A percentile compares a stretch with the other conserved stretches of the same genome.
These are phyloP conservation scores for Hypoxylon fragiforme DNA, from an alignment of 495 filamentous ascomycete species.

Conservation along the genomic window DNA sequence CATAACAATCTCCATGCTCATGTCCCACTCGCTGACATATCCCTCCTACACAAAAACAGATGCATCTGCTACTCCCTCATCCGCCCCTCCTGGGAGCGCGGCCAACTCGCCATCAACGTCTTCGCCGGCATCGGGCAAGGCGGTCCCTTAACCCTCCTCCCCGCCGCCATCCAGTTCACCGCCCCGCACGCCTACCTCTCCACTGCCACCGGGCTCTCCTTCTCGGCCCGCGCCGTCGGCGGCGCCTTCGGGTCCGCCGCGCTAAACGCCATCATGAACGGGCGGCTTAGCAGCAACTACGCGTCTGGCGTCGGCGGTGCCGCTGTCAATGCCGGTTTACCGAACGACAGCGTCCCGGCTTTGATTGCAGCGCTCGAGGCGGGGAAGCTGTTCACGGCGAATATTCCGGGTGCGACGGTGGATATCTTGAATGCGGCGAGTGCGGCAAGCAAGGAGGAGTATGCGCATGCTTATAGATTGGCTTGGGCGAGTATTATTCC, in stretches of 20 bases:
- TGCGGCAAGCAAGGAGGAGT: slow-evolving; percentile 45
- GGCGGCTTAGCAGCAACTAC: slow-evolving; percentile 46
- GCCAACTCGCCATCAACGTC: slow-evolving; percentile 54
- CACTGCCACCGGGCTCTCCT: slow-evolving; percentile 58
- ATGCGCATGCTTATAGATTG: slow-evolving; percentile 50
- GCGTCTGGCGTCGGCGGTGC: slow-evolving; percentile 41
- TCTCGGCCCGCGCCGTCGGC: slow-evolving; percentile 57
- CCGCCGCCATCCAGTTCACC: slow-evolving; percentile 57
- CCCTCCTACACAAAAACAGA: too few relatives aligned
- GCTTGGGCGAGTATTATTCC: slow-evolving; percentile 58
- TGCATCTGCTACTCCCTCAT: slow-evolving; percentile 54
- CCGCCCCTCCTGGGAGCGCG: slow-evolving; percentile 47
- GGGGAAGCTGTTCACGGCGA: slow-evolving; percentile 33
- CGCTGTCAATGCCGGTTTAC: slow-evolving; percentile 48
- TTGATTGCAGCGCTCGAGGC: slow-evolving; percentile 42
- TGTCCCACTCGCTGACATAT: slow-evolving; percentile 3
- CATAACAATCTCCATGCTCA: not conserved
- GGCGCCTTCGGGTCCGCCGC: slow-evolving; percentile 59
- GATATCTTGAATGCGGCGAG: slow-evolving; percentile 43
- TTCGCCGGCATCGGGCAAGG: slow-evolving; percentile 55
- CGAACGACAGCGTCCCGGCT: slow-evolving; percentile 39
- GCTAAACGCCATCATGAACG: slow-evolving; percentile 58
- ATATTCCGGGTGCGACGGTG: slow-evolving; percentile 41
- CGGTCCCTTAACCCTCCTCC: slow-evolving; percentile 54
- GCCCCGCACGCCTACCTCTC: slow-evolving; percentile 57